Base-by-base conservation (phyloP, 345 rosid species). In the Sonneratia alba region DNA sequence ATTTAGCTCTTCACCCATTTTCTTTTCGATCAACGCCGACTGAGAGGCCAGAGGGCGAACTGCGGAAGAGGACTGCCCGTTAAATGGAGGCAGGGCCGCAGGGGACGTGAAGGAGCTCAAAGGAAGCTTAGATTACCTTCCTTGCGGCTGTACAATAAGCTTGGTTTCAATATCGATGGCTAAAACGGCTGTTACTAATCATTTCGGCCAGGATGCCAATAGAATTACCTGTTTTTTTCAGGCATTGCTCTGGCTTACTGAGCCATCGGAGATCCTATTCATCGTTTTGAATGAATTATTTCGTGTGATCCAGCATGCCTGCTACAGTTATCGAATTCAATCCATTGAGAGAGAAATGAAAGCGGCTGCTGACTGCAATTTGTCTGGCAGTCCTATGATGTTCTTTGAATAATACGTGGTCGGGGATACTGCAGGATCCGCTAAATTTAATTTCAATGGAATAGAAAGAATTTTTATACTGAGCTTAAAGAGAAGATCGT, bases 151-250 rank as follows among this genome's bases (percentile, higher is more conserved):
- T 93, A 93, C 84, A 77, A 82, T 76, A 93, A 93, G 62, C 67
- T 73, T 53, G 97, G 97, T 51, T 93, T 91, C 81, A 83, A 81
- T 72, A 83, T 88, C 70, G 97, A 91, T 40, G 70, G 68, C 66
- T 66, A 88, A 70, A 75, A 87, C 12, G 71, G 80, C 77, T 81
- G 89, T 70, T 93, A 89, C 77, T 91, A 93, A 76, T 89, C 93
- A 27, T 8, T 36, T 80, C 0, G 91, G 87, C 49, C 82, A 94
- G 71, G 82, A 82, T 80, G 94, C 97, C 74, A 84, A 87, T 32
- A 84, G 92, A 82, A 89, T 89, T 89, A 76, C 79, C 74, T 90
- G 65, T 91, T 86, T 61, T 87, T 83, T 71, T 86, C 79, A 73
- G 74, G 13, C 70, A 49, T 40, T 36, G 55, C 47, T 43, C 47